phyloP scores from a whole-genome alignment of 2,329 filamentous ascomycete genomes.

The Cyanodermella asteris region DNA sequence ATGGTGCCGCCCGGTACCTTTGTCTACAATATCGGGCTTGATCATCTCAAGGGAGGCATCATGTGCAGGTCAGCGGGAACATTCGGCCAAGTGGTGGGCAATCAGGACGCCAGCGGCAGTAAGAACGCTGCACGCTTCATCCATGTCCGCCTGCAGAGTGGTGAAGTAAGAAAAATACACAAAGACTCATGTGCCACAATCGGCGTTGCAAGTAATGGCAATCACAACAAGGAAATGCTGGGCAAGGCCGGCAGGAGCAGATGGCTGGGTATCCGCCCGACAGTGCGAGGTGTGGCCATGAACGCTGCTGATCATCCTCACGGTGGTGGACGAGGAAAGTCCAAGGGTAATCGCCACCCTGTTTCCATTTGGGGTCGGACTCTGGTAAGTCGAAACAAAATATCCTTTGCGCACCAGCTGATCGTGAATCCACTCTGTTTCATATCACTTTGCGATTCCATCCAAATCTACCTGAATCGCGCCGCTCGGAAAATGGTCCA shows the following conservation, averaged over 20 bases:
- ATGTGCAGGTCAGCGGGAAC: conserved; percentile 93
- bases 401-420: too few relatives aligned
- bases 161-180: conserved; percentile 73
- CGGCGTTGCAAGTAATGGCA: conserved; percentile 79
- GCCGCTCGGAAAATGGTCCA: too few relatives aligned
- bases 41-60: conserved; percentile 51
- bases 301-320: conserved; percentile 97
- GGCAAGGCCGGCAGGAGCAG: conserved; percentile 88
- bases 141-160: conserved; percentile 70
- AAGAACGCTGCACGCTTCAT: conserved; percentile 54
- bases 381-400: too few relatives aligned
- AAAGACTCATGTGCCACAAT: conserved; percentile 89
- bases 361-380: conserved; percentile 92
- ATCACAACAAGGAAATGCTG: conserved; percentile 73
- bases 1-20: conserved; percentile 92
- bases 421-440: too few relatives aligned
- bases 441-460: conserved; percentile 1
- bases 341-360: conserved; percentile 90
- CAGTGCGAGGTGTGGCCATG: conserved; percentile 94
- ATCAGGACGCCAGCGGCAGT: conserved; percentile 48
- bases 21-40: conserved; percentile 69
- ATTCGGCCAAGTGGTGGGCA: conserved; percentile 69
- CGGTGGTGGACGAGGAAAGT: conserved; percentile 97
- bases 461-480: too few relatives aligned
- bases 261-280: conserved; percentile 86